Conservation (phyloP, 164 flowering plant species). For the Berberis thunbergii region DNA sequence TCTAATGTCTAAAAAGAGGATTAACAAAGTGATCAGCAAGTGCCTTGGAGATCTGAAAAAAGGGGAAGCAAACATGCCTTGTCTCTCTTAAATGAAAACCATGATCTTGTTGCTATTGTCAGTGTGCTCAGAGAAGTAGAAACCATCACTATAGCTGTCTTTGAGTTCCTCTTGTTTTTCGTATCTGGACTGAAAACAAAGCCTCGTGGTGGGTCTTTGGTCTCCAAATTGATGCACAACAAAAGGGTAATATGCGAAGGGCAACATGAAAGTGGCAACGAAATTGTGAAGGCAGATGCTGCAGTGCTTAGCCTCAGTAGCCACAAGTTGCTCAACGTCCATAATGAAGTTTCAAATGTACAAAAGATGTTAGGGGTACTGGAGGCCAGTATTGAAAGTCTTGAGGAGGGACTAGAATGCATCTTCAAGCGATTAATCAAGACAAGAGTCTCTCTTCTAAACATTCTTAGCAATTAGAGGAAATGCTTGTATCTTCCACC, state of each 20-base stretch:
- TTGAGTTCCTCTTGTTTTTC: slow-evolving; percentile 7
- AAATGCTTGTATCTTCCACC: background rate
- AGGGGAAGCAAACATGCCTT: slow-evolving; percentile 2
- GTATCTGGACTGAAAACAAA: slow-evolving; percentile 4
- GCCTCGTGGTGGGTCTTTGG: slow-evolving; percentile 20
- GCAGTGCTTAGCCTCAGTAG: background rate
- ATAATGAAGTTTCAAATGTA: background rate
- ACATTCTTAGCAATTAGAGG: slow-evolving; percentile 13
- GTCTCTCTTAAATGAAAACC: background rate
- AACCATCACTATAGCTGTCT: slow-evolving; percentile 6
- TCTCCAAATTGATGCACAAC: slow-evolving; percentile 25
- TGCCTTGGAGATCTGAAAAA: slow-evolving; percentile 7
- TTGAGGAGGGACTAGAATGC: slow-evolving; percentile 14
- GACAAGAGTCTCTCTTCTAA: slow-evolving; percentile 25
- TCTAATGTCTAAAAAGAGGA: slow-evolving; percentile 10
- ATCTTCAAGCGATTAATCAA: slow-evolving; percentile 12
- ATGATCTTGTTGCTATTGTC: slow-evolving; percentile 6
- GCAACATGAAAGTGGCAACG: background rate
- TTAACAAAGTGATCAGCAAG: slow-evolving; percentile 9
- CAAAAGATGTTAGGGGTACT: slow-evolving; percentile 8
- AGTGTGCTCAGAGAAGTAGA: slow-evolving; percentile 10
- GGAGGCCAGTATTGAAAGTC: slow-evolving; percentile 9
- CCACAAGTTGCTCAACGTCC: background rate
- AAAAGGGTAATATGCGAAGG: slow-evolving; percentile 2
- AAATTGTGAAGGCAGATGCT: slow-evolving; percentile 14